A percentile compares a stretch with the other conserved stretches of the same genome.
Evolutionary conservation across 306 rosid genomes (phyloP).

Genomic region (barrel medic (Medicago truncatula)): MtrunA17r5.0-ANR NC_053044.1:43108001-43108500

Average conservation of each 20-base stretch:
- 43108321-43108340: neutral
- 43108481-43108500: slow-evolving; percentile 70
- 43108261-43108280: neutral
- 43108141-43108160: neutral
- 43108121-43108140: neutral
- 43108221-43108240: neutral
- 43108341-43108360: neutral
- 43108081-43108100: slow-evolving; percentile 83
- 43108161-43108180: neutral
- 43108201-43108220: neutral
- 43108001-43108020: slow-evolving; percentile 78
- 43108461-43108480: slow-evolving; percentile 75
- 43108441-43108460: slow-evolving; percentile 68
- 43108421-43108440: slow-evolving; percentile 67
- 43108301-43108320: neutral
- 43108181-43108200: neutral
- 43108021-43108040: slow-evolving; percentile 83
- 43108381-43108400: slow-evolving; percentile 84
- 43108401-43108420: slow-evolving; percentile 79
- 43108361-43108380: slow-evolving; percentile 73
- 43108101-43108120: neutral
- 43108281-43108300: neutral
- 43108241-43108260: neutral
- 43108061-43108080: slow-evolving; percentile 62
- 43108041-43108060: slow-evolving; percentile 54